These are phyloP conservation scores for Starmerella floris DNA, from an alignment of 805 yeast species.

Conservation along the genomic window DNA sequence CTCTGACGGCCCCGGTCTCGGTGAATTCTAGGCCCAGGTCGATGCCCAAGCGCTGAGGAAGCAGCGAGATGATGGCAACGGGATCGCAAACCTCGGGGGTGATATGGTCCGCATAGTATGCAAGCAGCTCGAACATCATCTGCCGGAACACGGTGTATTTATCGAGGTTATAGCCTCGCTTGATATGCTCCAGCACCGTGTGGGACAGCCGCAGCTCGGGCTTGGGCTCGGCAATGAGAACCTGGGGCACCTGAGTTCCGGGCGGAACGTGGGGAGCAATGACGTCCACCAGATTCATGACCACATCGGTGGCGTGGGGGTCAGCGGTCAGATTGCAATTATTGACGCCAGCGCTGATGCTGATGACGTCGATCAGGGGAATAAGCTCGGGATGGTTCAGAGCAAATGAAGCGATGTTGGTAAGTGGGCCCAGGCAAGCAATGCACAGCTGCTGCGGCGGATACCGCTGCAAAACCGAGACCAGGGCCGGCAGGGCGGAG, in stretches of 20 bases:
- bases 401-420: constrained; percentile 52
- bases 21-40: constrained; percentile 24
- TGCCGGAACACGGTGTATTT: constrained; percentile 36
- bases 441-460: constrained; percentile 41
- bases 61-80: constrained; percentile 47
- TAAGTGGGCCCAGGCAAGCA: constrained; percentile 66
- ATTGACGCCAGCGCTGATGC: constrained; percentile 63
- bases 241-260: constrained; percentile 16
- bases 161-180: constrained; percentile 26
- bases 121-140: constrained; percentile 42
- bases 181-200: constrained; percentile 31
- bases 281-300: constrained; percentile 38
- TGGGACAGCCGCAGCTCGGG: constrained; percentile 40
- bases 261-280: constrained; percentile 24
- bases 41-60: constrained; percentile 28
- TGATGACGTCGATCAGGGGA: constrained; percentile 37
- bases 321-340: constrained; percentile 70
- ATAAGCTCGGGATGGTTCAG: constrained; percentile 41
- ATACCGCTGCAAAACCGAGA: constrained; percentile 31
- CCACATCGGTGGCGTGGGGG: constrained; percentile 55
- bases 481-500: constrained; percentile 33
- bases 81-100: constrained; percentile 75
- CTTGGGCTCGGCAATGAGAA: constrained; percentile 21
- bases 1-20: constrained; percentile 20
- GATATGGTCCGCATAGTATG: constrained; percentile 38